These are phyloP conservation scores for Lodderomyces elongisporus DNA, from an alignment of 1,139 yeast species.

Conservation along the genomic window DNA sequence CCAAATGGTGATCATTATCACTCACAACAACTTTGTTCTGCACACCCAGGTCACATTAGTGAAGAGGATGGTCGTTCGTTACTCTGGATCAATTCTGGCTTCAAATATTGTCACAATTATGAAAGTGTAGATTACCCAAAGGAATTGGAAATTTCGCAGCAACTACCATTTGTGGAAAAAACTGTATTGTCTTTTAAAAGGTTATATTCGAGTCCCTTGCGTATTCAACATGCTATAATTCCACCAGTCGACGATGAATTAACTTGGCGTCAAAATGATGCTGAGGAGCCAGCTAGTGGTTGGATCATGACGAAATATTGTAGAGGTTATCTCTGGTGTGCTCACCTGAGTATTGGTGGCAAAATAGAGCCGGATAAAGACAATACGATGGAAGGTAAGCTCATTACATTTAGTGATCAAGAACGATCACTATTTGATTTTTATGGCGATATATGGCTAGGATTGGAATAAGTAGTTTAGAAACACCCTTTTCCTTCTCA, in stretches of 20 bases:
- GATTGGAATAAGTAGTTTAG: background rate
- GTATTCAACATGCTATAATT: slow-evolving; percentile 23
- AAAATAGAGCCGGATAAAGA: slow-evolving; percentile 14
- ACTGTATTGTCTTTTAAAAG: slow-evolving; percentile 17
- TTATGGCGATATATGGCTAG: slow-evolving; percentile 21
- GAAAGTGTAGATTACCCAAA: slow-evolving; percentile 20
- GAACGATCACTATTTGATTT: slow-evolving; percentile 21
- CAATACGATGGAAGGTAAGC: slow-evolving; percentile 22
- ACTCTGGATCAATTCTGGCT: slow-evolving; percentile 34
- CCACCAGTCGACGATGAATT: slow-evolving; percentile 22
- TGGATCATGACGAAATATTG: slow-evolving; percentile 37
- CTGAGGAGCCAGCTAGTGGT: slow-evolving; percentile 27
- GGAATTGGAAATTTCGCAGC: slow-evolving; percentile 18
- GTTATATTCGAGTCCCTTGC: slow-evolving; percentile 21
- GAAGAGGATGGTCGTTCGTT: slow-evolving; percentile 27
- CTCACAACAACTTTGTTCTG: slow-evolving; percentile 34
- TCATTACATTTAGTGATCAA: slow-evolving; percentile 20
- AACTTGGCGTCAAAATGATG: slow-evolving; percentile 17
- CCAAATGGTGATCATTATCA: slow-evolving; percentile 17
- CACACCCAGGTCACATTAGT: slow-evolving; percentile 42
- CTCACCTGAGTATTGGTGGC: slow-evolving; percentile 40
- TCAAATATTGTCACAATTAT: slow-evolving; percentile 27
- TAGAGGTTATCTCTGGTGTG: slow-evolving; percentile 43
- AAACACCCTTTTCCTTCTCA: too few relatives aligned
- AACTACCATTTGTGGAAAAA: slow-evolving; percentile 17